Percentiles rank a stretch among this genome's conserved stretches.
Conservation (phyloP, 1,139 yeast genomes). For the Pneumocystis sp. region DNA sequence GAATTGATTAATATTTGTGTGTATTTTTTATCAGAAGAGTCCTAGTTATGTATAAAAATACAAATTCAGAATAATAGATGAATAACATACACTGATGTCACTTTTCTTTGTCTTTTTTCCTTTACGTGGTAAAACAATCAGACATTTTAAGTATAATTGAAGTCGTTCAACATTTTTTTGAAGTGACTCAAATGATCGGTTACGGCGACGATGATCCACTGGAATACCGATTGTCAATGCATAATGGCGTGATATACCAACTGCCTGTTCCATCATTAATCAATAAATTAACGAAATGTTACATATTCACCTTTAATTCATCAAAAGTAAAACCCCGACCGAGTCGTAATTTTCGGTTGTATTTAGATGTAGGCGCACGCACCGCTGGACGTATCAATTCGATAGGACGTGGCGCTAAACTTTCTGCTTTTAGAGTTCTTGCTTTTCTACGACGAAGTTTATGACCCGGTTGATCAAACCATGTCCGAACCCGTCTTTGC, state of each 20-base stretch:
- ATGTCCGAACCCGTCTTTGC: constrained; percentile 99
- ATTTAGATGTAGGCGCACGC: constrained; percentile 95
- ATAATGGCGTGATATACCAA: constrained; percentile 84
- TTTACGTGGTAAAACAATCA: constrained; percentile 91
- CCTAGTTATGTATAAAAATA: neutral
- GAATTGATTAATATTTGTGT: constrained; percentile 43
- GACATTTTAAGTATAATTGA: constrained; percentile 88
- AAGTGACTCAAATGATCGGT: constrained; percentile 92
- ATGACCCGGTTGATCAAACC: constrained; percentile 99
- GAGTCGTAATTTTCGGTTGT: constrained; percentile 99
- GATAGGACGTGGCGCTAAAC: constrained; percentile 93
- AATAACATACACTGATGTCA: constrained; percentile 45
- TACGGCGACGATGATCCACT: constrained; percentile 99
- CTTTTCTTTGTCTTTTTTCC: constrained; percentile 38
- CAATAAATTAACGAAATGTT: neutral
- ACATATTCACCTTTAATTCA: constrained; percentile 53
- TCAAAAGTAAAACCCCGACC: constrained; percentile 99
- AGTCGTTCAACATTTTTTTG: constrained; percentile 92
- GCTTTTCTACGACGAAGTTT: constrained; percentile 92
- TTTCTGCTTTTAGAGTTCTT: constrained; percentile 88
- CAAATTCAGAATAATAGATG: constrained; percentile 43
- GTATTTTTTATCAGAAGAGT: neutral
- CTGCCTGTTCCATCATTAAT: constrained; percentile 37
- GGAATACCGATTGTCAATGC: constrained; percentile 98
- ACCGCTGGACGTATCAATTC: constrained; percentile 94